phyloP scores from a whole-genome alignment of 495 filamentous ascomycete species.

The Aspergillus wentii region DNA sequence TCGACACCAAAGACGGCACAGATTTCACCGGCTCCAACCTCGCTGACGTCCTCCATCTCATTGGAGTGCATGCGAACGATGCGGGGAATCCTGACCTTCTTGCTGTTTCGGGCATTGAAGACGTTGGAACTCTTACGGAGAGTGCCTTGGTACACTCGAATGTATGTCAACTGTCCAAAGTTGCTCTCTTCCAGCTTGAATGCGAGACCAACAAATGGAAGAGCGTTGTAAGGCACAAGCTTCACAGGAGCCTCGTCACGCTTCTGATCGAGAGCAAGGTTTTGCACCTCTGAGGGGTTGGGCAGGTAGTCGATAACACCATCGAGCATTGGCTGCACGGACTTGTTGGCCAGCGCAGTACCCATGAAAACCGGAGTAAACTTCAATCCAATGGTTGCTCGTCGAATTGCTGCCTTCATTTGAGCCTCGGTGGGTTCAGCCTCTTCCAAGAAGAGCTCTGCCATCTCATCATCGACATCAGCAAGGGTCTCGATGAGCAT shows the following conservation, averaged over 20 bases:
- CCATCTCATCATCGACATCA: constrained; percentile 97
- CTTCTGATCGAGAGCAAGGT: constrained; percentile 79
- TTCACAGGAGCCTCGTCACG: constrained; percentile 74
- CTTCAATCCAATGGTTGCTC: constrained; percentile 81
- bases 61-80: constrained; percentile 99
- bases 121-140: constrained; percentile 84
- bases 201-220: constrained; percentile 92
- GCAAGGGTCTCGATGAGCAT: constrained; percentile 93
- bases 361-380: constrained; percentile 98
- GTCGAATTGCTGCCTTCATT: constrained; percentile 84
- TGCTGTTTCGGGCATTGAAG: constrained; percentile 88
- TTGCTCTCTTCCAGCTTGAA: constrained; percentile 99
- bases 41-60: constrained; percentile 94
- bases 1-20: constrained; percentile 98
- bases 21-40: constrained; percentile 94
- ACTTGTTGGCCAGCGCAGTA: constrained; percentile 90
- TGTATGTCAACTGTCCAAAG: constrained; percentile 97
- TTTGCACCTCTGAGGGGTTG: constrained; percentile 86
- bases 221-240: constrained; percentile 84
- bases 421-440: constrained; percentile 67
- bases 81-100: constrained; percentile 94
- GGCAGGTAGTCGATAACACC: constrained; percentile 95
- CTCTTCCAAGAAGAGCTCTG: constrained; percentile 92
- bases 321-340: constrained; percentile 94
- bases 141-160: constrained; percentile 94